Base-by-base conservation (phyloP, 73 alveolate genomes). In the Tetrahymena borealis region DNA sequence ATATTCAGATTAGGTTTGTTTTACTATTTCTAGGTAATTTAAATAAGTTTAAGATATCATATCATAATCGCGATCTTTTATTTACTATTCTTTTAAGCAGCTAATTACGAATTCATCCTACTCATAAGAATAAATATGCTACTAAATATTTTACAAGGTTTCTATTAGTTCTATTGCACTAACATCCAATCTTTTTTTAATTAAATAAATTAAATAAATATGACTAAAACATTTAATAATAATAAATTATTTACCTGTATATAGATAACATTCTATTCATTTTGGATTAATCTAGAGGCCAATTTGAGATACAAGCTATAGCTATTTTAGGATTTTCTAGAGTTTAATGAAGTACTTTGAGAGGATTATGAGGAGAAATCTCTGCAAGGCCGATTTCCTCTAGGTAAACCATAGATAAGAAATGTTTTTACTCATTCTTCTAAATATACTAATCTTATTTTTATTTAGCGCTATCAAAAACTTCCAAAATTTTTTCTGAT, bases 331-430 rank as follows among this genome's bases (percentile, higher is more conserved):
- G 92, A 39, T 95, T 91, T 78, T 93, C 97, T 7, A 93, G 90
- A 90, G 91, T 92, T 90, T 95, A 95, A 92, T 95, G 96, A 6
- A 95, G 78, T 0, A 95, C 97, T 95, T 95, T 95, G 43, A 95
- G 94, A 38, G 97, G 96, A 39, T 95, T 95, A 90, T 92, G 91
- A 4, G 96, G 97, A 16, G 97, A 95, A 39, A 92, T 93, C 35
- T 95, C 97, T 0, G 97, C 97, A 39, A 95, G 39, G 20, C 96
- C 96, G 93, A 95, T 95, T 93, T 95, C 96, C 85, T 95, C 97
- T 15, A 95, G 33, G 43, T 91, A 91, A 35, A 95, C 79, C 95
- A 93, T 32, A 96, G 94, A 7, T 90, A 91, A 31, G 91, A 79
- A 79, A 90, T 95, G 18, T 78, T 39, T 79, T 92, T 40, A 38